phyloP scores from a whole-genome alignment of 305 asterid species.

The Fraxinus velutina region DNA sequence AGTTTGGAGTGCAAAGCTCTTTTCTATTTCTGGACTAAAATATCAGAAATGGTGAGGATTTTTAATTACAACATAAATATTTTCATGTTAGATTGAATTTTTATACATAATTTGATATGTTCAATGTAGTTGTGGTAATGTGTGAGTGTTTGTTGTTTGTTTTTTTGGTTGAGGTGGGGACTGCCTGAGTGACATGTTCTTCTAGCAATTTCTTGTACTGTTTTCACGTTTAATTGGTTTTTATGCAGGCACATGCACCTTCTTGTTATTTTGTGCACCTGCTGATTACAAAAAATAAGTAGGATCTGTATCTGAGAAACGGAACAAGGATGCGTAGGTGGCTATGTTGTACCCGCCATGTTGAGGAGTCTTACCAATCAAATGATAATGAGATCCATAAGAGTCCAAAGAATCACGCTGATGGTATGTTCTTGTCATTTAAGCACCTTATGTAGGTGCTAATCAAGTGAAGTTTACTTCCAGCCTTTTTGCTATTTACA shows the following conservation, averaged over 20 bases:
- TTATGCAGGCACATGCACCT: conserved; percentile 64
- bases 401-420: conserved; percentile 61
- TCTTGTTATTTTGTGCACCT: conserved; percentile 62
- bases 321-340: conserved; percentile 88
- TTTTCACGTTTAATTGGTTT: conserved; percentile 19
- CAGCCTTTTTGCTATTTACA: conserved; percentile 11
- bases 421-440: conserved; percentile 43
- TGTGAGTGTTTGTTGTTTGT: background rate
- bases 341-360: conserved; percentile 83
- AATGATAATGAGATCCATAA: conserved; percentile 70
- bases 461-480: conserved; percentile 4
- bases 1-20: background rate
- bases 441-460: conserved; percentile 3
- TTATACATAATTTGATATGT: conserved; percentile 8
- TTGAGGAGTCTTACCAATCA: conserved; percentile 72
- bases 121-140: conserved; percentile 5
- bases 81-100: background rate
- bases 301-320: conserved; percentile 54
- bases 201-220: conserved; percentile 8
- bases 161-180: conserved; percentile 14
- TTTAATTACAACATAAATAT: background rate
- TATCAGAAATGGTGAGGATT: conserved; percentile 1
- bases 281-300: conserved; percentile 53
- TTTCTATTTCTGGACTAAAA: background rate
- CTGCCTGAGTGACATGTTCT: conserved; percentile 5